A percentile compares a stretch with the other conserved stretches of the same genome.
Conservation (phyloP, 257 asterid species). For the Ilex aquifolium region DNA sequence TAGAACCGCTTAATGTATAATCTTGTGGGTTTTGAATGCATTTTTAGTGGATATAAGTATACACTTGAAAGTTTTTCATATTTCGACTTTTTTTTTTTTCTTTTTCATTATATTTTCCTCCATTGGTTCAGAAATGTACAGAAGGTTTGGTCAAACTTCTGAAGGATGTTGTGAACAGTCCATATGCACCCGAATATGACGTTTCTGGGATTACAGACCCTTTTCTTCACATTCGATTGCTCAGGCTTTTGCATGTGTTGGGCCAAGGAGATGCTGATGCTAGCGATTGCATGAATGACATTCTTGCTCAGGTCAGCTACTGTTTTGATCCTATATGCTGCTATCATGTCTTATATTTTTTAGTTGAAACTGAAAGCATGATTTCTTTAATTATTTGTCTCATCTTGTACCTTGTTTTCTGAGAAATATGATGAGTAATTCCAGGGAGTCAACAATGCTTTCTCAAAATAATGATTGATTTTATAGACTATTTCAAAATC, state of each 20-base stretch:
- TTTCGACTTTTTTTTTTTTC: constrained; percentile 10
- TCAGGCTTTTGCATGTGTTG: constrained; percentile 70
- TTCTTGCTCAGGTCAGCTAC: constrained; percentile 86
- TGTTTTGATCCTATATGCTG: neutral
- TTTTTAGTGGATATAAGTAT: constrained; percentile 1
- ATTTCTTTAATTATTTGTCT: too few species aligned
- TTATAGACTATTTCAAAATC: too few species aligned
- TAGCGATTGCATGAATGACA: constrained; percentile 93
- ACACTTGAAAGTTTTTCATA: neutral
- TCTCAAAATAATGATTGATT: too few species aligned
- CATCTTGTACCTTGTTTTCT: too few species aligned
- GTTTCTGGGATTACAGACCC: constrained; percentile 93
- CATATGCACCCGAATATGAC: constrained; percentile 96
- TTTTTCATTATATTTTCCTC: constrained; percentile 3
- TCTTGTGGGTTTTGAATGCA: neutral
- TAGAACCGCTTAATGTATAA: neutral
- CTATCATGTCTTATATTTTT: neutral
- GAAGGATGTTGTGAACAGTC: constrained; percentile 82
- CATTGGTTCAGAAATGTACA: constrained; percentile 67
- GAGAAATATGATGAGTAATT: too few species aligned
- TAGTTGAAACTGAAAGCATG: too few species aligned
- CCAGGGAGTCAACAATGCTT: too few species aligned
- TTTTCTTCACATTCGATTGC: constrained; percentile 85
- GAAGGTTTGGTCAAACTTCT: constrained; percentile 83
- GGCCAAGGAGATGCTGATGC: constrained; percentile 95